Evolutionary conservation across 805 yeast species (phyloP).

Genomic region (Candida dendrica): DNA sequence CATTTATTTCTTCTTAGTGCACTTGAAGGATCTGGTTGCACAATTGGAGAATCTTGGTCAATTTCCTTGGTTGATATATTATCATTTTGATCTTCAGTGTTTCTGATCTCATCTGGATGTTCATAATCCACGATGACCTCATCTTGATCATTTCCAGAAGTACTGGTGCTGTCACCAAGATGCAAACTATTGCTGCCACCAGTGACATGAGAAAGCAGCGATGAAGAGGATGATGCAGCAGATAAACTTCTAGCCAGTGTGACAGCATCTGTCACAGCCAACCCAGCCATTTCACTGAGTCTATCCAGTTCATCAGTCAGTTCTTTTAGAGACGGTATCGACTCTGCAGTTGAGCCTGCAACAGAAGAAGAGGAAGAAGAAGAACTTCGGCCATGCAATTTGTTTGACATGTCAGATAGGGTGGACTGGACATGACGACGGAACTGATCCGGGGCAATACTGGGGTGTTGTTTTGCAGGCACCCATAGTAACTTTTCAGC

Average conservation of each 20-base stretch:
- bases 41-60: constrained; percentile 19
- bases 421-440: constrained; percentile 53
- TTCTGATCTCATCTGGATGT: neutral
- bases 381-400: neutral
- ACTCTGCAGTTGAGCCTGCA: constrained; percentile 4
- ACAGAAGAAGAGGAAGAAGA: neutral
- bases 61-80: constrained; percentile 13
- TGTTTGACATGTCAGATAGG: constrained; percentile 19
- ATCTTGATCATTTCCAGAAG: neutral
- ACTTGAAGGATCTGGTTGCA: constrained; percentile 14
- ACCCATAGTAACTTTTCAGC: constrained; percentile 73
- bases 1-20: constrained; percentile 40
- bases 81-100: no score
- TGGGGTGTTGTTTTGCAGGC: constrained; percentile 92
- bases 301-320: constrained; percentile 70
- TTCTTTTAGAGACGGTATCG: constrained; percentile 60
- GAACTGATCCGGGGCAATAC: constrained; percentile 86
- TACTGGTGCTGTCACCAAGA: neutral
- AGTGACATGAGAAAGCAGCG: constrained; percentile 3
- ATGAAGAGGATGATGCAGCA: constrained; percentile 52
- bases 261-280: constrained; percentile 74
- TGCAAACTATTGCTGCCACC: neutral
- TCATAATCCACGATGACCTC: neutral
- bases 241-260: constrained; percentile 77
- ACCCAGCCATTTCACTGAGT: constrained; percentile 69